A percentile compares a stretch with the other conserved stretches of the same genome.
Conservation (phyloP, 2,329 filamentous ascomycete genomes). For the Hypoxylon sp. region DNA sequence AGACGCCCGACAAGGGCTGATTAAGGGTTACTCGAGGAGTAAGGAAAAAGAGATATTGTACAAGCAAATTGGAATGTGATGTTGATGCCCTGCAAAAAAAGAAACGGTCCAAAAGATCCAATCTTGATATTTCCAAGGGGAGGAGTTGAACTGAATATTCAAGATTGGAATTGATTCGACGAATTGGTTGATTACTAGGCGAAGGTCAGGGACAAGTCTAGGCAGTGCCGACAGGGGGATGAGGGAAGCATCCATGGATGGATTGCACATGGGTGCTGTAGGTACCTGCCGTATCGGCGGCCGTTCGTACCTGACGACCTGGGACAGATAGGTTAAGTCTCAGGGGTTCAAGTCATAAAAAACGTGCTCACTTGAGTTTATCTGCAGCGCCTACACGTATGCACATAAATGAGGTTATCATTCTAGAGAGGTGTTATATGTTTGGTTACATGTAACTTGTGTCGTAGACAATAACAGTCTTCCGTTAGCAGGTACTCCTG, state of each 20-base stretch:
- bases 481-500: no score
- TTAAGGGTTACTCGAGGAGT: conserved; percentile 18
- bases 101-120: conserved; percentile 28
- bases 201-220: conserved; percentile 19
- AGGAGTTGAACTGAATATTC: conserved; percentile 34
- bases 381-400: conserved; percentile 4
- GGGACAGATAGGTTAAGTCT: conserved; percentile 30
- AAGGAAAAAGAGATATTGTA: conserved; percentile 25
- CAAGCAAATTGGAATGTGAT: conserved; percentile 21
- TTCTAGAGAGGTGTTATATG: background rate
- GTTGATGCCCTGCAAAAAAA: conserved; percentile 21
- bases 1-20: conserved; percentile 37
- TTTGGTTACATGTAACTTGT: no score
- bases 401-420: conserved; percentile 6
- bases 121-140: conserved; percentile 30
- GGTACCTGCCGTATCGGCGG: conserved; percentile 18
- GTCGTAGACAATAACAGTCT: no score
- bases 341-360: conserved; percentile 26
- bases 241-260: conserved; percentile 9
- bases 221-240: conserved; percentile 26
- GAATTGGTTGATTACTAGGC: conserved; percentile 22
- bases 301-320: conserved; percentile 33
- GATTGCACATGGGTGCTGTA: conserved; percentile 3
- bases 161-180: conserved; percentile 39
- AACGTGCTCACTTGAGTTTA: background rate